phyloP scores from a whole-genome alignment of 805 yeast species.

The Candida patagonica region DNA sequence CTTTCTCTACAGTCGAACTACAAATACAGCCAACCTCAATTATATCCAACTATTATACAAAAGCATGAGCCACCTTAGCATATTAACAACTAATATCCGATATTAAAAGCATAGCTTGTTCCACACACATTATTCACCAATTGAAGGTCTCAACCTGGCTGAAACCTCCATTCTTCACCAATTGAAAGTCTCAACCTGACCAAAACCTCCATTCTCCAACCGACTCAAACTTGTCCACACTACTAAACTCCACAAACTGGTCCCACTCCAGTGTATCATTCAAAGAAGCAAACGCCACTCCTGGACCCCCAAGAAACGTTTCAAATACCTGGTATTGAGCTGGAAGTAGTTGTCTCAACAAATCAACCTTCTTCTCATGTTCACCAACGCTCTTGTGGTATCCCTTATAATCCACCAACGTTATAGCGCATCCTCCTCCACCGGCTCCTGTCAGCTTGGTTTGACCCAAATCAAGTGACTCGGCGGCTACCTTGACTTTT shows the following conservation, averaged over 20 bases:
- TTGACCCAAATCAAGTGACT: slow-evolving; percentile 58
- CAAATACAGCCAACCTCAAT: no score
- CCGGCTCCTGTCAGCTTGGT: slow-evolving; percentile 98
- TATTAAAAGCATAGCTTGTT: no score
- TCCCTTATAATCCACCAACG: slow-evolving; percentile 39
- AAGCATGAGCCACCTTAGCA: no score
- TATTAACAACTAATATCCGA: no score
- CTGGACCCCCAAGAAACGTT: slow-evolving; percentile 82
- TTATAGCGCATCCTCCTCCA: slow-evolving; percentile 98
- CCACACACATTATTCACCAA: no score
- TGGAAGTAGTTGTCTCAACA: slow-evolving; percentile 27
- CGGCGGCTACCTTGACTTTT: slow-evolving; percentile 56
- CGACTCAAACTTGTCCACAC: not conserved
- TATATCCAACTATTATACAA: no score
- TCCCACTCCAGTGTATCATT: not conserved
- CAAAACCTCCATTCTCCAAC: slow-evolving; percentile 1
- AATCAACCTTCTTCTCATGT: slow-evolving; percentile 19
- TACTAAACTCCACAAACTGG: not conserved
- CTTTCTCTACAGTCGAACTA: no score
- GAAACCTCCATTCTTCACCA: no score
- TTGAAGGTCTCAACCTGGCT: no score
- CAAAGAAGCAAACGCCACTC: slow-evolving; percentile 46
- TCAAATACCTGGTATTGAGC: slow-evolving; percentile 67
- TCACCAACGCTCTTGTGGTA: slow-evolving; percentile 22
- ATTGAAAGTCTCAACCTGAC: no score